Base-by-base conservation (phyloP, 805 yeast species). In the Cyberlindnera mycetangii region DNA sequence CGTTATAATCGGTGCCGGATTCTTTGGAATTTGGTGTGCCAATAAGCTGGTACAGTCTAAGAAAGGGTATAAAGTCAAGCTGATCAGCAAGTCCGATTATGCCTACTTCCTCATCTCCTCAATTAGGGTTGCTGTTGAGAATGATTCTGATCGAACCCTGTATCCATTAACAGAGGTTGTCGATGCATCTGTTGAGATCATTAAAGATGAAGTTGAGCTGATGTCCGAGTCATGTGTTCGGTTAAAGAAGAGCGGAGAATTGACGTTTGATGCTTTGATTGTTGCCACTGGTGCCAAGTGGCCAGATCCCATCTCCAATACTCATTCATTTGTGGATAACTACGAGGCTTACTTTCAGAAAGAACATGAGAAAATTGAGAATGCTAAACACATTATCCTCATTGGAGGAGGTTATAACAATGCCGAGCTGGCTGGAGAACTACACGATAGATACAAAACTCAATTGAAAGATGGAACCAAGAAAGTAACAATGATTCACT, bases 331-430 rank as follows among this genome's bases (percentile, higher is more conserved):
- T 39, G 54, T 51, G 4, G 48, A 54, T 30, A 44, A 44, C 18
- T 44, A 50, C 30, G 32, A 45, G 14, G 35, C 20, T 1, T 53
- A 60, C 38, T 49, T 54, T 22, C 42, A 42, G 10, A 27, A 38
- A 7, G 48, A 51, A 21, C 43, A 40, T 16, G 48, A 50, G 5
- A 38, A 44, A 33, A 39, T 62, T 10, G 48, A 46, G 14, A 34
- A 39, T 5, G 62, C 66, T 1, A 44, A 34, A 18, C 15, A 27
- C 28, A 40, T 40, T 25, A 61, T 56, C 3, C 41, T 66, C 18
- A 47, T 64, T 15, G 70, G 70, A 31, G 69, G 66, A 17, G 70
- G 69, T 2, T 53, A 56, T 40, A 54, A 51, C 18, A 66, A 61
- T 24, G 49, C 48, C 17, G 70, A 66, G 44, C 28, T 65, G 2